Evolutionary conservation across 768 basidiomycete species (phyloP).

Genomic region (Saitozyma sp.): DNA sequence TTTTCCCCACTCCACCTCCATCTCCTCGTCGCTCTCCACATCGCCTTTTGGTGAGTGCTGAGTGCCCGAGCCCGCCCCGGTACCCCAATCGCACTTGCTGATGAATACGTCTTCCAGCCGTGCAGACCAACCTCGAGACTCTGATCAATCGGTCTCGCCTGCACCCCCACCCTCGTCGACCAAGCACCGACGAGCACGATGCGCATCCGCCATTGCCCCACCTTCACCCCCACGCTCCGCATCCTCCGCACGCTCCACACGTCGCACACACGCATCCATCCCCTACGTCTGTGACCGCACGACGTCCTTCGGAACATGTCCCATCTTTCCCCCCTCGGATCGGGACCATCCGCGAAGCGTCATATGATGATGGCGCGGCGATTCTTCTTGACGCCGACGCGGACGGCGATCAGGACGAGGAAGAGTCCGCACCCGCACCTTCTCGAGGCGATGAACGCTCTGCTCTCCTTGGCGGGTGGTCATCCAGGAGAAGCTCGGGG

Average conservation of each 20-base stretch:
- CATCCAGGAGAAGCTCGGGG: background rate
- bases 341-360: conserved; percentile 30
- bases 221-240: conserved; percentile 7
- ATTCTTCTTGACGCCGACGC: conserved; percentile 30
- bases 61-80: background rate
- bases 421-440: conserved; percentile 9
- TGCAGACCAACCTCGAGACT: conserved; percentile 45
- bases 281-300: conserved; percentile 1
- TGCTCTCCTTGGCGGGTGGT: too few species aligned
- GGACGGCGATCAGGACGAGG: conserved; percentile 29
- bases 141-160: conserved; percentile 41
- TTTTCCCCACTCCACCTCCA: conserved; percentile 37
- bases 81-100: background rate
- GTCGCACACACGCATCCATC: conserved; percentile 5
- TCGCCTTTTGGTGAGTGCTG: conserved; percentile 47
- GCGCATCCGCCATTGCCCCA: background rate
- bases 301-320: conserved; percentile 4
- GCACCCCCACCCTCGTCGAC: conserved; percentile 36
- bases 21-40: conserved; percentile 37
- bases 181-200: background rate
- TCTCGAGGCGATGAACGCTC: too few species aligned
- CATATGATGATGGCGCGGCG: conserved; percentile 31
- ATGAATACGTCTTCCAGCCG: conserved; percentile 23
- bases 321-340: conserved; percentile 12
- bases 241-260: conserved; percentile 5